phyloP scores from a whole-genome alignment of 257 asterid genomes.

The Perilla frutescens region DNA sequence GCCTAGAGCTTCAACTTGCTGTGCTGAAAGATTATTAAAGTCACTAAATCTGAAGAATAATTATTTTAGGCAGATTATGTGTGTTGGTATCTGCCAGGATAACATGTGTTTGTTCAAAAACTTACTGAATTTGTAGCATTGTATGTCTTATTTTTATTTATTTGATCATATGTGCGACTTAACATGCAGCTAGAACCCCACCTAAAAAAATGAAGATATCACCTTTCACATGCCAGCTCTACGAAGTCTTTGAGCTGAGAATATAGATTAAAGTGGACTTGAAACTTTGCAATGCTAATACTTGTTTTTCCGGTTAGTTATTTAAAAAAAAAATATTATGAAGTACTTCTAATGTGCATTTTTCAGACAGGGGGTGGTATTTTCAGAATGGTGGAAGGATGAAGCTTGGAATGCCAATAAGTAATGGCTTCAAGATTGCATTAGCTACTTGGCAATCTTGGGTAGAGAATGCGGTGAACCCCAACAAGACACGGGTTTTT shows the following conservation, averaged over 20 bases:
- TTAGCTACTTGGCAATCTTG: slow-evolving; percentile 83
- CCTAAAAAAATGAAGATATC: neutral
- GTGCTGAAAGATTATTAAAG: neutral
- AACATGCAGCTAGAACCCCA: neutral
- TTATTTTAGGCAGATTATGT: neutral
- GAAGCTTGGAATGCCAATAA: slow-evolving; percentile 84
- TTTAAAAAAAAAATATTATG: slow-evolving; percentile 6
- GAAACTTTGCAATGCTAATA: slow-evolving; percentile 10
- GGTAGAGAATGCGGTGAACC: slow-evolving; percentile 64
- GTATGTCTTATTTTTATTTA: neutral
- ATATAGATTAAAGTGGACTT: neutral
- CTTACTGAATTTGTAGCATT: neutral
- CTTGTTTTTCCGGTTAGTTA: neutral
- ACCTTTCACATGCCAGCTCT: neutral
- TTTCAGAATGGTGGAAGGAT: slow-evolving; percentile 83
- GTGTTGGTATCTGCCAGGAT: neutral
- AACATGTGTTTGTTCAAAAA: neutral
- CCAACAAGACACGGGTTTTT: slow-evolving; percentile 70
- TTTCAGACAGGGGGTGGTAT: slow-evolving; percentile 95
- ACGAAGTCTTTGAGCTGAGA: neutral
- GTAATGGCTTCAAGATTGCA: slow-evolving; percentile 66
- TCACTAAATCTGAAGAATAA: neutral
- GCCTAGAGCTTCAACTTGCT: neutral
- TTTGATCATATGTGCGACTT: neutral
- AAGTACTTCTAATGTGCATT: slow-evolving; percentile 54